These are phyloP conservation scores for Circinella umbellata DNA, from an alignment of 371 early-diverging fungal species.

Conservation along the genomic window DNA sequence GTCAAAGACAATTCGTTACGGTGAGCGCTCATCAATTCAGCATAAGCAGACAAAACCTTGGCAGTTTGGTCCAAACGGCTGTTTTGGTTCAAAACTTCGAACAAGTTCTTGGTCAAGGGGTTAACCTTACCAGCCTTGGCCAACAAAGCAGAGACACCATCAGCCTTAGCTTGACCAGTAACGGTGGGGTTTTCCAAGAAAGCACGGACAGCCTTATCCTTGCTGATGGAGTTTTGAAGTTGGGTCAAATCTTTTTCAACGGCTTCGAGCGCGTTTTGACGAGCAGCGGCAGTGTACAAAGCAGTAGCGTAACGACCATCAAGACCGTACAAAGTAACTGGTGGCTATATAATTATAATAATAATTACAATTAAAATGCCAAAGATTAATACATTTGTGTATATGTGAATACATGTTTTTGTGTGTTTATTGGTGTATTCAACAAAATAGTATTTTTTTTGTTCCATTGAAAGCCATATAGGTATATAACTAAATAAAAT, in stretches of 20 bases:
- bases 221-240: conserved; percentile 68
- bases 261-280: conserved; percentile 78
- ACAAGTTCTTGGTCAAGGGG: conserved; percentile 88
- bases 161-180: conserved; percentile 78
- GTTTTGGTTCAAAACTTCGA: conserved; percentile 91
- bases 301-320: conserved; percentile 98
- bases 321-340: conserved; percentile 88
- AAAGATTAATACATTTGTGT: no score
- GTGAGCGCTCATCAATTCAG: conserved; percentile 88
- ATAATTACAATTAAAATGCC: no score
- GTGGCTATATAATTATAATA: conserved; percentile 59
- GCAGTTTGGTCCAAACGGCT: conserved; percentile 86
- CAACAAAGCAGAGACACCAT: conserved; percentile 69
- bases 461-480: neutral
- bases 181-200: conserved; percentile 90
- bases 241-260: conserved; percentile 88
- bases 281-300: conserved; percentile 92
- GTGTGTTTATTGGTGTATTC: neutral
- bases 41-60: conserved; percentile 83
- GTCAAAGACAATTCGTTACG: conserved; percentile 90
- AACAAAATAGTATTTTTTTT: neutral
- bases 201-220: conserved; percentile 74
- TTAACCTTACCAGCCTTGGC: conserved; percentile 71
- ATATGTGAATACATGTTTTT: neutral
- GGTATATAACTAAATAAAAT: neutral